These are phyloP conservation scores for Isabelozyma rhagii DNA, from an alignment of 805 yeast genomes.

Conservation along the genomic window DNA sequence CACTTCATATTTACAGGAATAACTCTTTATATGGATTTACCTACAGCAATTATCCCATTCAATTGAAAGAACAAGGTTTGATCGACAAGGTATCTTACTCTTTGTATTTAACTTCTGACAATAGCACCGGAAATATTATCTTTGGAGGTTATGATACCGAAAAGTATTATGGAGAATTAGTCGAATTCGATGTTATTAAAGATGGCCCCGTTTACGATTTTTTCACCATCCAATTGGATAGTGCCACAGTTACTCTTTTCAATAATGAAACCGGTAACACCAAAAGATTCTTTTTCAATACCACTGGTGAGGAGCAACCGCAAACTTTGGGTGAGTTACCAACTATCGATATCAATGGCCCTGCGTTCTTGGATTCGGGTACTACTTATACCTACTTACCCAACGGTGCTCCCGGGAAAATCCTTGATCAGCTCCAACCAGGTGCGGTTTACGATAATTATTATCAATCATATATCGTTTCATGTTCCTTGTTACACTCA, in stretches of 20 bases:
- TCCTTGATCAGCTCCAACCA: slow-evolving; percentile 1
- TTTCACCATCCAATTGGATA: slow-evolving; percentile 15
- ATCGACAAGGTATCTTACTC: slow-evolving; percentile 36
- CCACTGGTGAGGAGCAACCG: not conserved
- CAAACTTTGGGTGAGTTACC: not conserved
- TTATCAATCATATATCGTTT: slow-evolving; percentile 5
- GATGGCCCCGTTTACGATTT: slow-evolving; percentile 8
- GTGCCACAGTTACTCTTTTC: slow-evolving; percentile 42
- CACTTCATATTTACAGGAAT: slow-evolving; percentile 5
- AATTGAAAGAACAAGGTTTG: slow-evolving; percentile 29
- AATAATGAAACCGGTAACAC: slow-evolving; percentile 1
- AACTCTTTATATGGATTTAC: slow-evolving; percentile 18
- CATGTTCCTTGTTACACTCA: slow-evolving; percentile 10
- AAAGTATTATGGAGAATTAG: slow-evolving; percentile 19
- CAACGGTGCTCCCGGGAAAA: slow-evolving; percentile 2
- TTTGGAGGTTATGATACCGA: slow-evolving; percentile 28
- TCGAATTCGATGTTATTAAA: slow-evolving; percentile 22
- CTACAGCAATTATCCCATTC: slow-evolving; percentile 33
- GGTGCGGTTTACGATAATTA: slow-evolving; percentile 6
- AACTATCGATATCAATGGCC: slow-evolving; percentile 7
- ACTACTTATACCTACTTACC: slow-evolving; percentile 52
- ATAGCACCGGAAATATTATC: slow-evolving; percentile 19
- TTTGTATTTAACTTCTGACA: slow-evolving; percentile 28
- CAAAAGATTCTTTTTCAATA: not conserved
- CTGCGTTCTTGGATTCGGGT: slow-evolving; percentile 57